Evolutionary conservation across 345 rosid species (phyloP).

Genomic region (Moricandia moricandioides): DNA sequence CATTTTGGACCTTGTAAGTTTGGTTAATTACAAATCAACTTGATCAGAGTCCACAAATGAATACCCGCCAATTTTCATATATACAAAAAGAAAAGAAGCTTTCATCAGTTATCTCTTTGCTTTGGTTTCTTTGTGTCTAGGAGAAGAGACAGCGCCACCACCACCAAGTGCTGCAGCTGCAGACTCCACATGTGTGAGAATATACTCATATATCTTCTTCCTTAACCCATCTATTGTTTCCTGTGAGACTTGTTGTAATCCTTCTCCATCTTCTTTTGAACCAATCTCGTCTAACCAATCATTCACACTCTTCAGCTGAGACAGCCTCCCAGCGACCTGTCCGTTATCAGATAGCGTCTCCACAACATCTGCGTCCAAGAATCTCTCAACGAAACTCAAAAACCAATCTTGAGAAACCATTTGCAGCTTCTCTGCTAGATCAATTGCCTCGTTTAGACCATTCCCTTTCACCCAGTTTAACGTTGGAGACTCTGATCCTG

Average conservation of each 20-base stretch:
- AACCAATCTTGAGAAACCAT: conserved; percentile 92
- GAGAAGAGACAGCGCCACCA: conserved; percentile 53
- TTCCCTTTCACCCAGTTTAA: conserved; percentile 74
- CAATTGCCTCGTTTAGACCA: conserved; percentile 66
- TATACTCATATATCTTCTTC: conserved; percentile 89
- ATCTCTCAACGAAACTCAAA: conserved; percentile 78
- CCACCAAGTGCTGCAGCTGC: conserved; percentile 92
- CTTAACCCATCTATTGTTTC: conserved; percentile 68
- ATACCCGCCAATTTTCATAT: too few species aligned
- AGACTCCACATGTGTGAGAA: conserved; percentile 84
- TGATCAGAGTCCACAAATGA: too few species aligned
- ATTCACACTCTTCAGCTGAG: conserved; percentile 90
- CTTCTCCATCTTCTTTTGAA: conserved; percentile 56
- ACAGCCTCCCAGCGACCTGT: conserved; percentile 87
- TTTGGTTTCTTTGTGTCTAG: conserved; percentile 46
- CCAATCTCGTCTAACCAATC: conserved; percentile 89
- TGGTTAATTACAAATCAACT: conserved; percentile 17
- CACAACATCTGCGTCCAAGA: conserved; percentile 77
- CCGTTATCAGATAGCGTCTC: conserved; percentile 60
- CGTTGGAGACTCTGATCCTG: conserved; percentile 44
- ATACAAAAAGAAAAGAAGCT: too few species aligned
- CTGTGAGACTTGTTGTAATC: conserved; percentile 47
- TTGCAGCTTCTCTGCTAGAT: conserved; percentile 69
- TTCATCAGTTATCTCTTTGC: conserved; percentile 50
- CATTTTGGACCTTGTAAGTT: conserved; percentile 13